Evolutionary conservation across 192 early-diverging fungal species (phyloP), one percentile per base, ranked within the genome.

Genomic region (Podila epicladia): DNA sequence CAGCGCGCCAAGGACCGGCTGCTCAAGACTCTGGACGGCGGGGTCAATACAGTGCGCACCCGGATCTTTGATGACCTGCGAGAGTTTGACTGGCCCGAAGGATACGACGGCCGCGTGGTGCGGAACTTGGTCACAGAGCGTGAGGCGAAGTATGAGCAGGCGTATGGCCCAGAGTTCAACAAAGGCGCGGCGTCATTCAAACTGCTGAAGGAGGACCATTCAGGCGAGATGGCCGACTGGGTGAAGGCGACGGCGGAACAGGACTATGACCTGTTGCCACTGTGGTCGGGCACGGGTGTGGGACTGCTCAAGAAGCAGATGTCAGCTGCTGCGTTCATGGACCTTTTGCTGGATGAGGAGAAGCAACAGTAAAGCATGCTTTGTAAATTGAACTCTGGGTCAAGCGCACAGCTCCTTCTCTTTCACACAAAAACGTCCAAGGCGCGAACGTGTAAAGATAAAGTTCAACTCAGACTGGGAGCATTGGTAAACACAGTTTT

Each of bases 51-150:
- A 0, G 79, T 84, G 26, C 72, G 86, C 13, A 82, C 85, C 15
- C 41, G 75, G 5, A 73, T 79, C 57, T 87, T 86, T 77, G 86
- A 87, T 55, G 71, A 72, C 31, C 66, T 87, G 41, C 70, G 83
- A 20, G 77, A 82, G 4, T 66, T 75, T 58, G 65, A 67, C 24
- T 87, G 84, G 79, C 83, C 86, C 19, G 26, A 68, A 22, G 53
- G 55, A 0, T 84, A 63, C 12, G 82, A 84, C 28, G 83, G 83
- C 8, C 65, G 83, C 28, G 83, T 71, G 1, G 32, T 84, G 19
- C 65, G 77, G 5, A 84, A 84, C 53, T 7, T 66, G 28, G 59
- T 79, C 19, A 74, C 77, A 0, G 69, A 70, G 2, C 71, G 75
- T 1, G 64, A 71, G 9, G 74, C 73, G 5, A 62, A 71, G 20